These are phyloP conservation scores for Poronia punctata DNA, from an alignment of 495 filamentous ascomycete genomes.

Conservation along the genomic window DNA sequence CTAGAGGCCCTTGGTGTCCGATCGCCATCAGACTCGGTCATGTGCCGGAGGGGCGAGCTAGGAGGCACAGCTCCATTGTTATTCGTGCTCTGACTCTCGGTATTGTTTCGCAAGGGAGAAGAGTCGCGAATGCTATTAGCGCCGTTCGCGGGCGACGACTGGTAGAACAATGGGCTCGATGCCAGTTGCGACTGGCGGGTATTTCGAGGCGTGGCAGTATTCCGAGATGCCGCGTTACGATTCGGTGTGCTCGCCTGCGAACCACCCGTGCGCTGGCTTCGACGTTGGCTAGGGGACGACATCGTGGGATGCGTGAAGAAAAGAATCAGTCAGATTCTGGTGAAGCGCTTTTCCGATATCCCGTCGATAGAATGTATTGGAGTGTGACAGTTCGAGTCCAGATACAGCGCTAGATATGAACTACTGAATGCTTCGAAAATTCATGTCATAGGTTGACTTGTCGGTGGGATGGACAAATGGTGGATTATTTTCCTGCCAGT, in stretches of 20 bases:
- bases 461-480: background rate
- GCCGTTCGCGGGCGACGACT: slow-evolving; percentile 62
- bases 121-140: slow-evolving; percentile 26
- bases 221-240: slow-evolving; percentile 38
- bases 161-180: slow-evolving; percentile 79
- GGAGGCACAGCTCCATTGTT: slow-evolving; percentile 47
- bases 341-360: background rate
- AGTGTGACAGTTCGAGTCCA: background rate
- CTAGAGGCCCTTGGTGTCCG: slow-evolving; percentile 67
- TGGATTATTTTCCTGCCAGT: background rate
- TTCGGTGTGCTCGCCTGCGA: slow-evolving; percentile 52
- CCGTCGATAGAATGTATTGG: background rate
- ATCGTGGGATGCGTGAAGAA: slow-evolving; percentile 28
- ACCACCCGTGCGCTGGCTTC: slow-evolving; percentile 42
- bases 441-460: no score
- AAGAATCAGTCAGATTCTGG: background rate
- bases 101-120: slow-evolving; percentile 47
- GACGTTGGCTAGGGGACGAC: slow-evolving; percentile 54
- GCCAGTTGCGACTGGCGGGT: slow-evolving; percentile 42
- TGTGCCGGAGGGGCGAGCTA: slow-evolving; percentile 62
- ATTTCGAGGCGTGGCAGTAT: slow-evolving; percentile 36
- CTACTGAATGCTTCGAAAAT: no score
- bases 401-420: no score
- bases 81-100: slow-evolving; percentile 49
- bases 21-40: slow-evolving; percentile 42